Conservation (phyloP, 2,329 filamentous ascomycete species). For the Alternaria brassicicola region DNA sequence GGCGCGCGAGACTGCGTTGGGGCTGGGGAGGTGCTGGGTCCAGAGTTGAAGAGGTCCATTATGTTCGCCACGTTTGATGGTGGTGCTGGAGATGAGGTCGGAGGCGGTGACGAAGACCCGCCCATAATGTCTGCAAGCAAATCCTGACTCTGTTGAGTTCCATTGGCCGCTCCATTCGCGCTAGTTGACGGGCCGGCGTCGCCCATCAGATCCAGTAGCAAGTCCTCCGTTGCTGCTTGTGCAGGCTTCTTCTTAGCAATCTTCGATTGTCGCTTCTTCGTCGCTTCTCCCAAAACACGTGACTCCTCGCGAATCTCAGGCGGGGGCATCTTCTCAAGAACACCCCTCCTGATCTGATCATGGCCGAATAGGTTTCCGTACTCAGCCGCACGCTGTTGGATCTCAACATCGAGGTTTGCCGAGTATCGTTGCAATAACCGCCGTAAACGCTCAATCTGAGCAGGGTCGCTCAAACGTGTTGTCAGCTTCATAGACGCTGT, state of each 20-base stretch:
- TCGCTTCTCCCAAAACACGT: constrained; percentile 82
- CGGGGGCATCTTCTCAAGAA: constrained; percentile 96
- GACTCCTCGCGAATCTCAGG: constrained; percentile 97
- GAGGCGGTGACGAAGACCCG: constrained; percentile 58
- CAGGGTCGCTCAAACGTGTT: constrained; percentile 78
- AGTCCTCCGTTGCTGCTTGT: constrained; percentile 88
- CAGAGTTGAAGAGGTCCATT: constrained; percentile 81
- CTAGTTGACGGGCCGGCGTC: constrained; percentile 66
- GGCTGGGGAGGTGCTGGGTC: constrained; percentile 50
- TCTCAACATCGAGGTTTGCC: constrained; percentile 89
- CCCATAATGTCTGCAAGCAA: constrained; percentile 90
- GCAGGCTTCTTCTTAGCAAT: constrained; percentile 70
- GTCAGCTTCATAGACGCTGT: constrained; percentile 95
- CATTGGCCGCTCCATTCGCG: constrained; percentile 61
- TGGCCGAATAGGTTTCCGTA: constrained; percentile 94
- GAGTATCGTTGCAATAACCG: constrained; percentile 78
- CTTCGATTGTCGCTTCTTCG: constrained; percentile 59
- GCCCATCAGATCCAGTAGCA: constrained; percentile 91
- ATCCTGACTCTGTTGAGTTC: constrained; percentile 72
- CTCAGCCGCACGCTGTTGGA: constrained; percentile 94
- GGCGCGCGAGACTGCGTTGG: constrained; percentile 49
- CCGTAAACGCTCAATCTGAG: constrained; percentile 86
- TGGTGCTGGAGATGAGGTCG: constrained; percentile 44
- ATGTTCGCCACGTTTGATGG: constrained; percentile 64
- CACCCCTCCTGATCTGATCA: constrained; percentile 84